Base-by-base conservation (phyloP, 805 yeast species). In the Yarrowia sp. region DNA sequence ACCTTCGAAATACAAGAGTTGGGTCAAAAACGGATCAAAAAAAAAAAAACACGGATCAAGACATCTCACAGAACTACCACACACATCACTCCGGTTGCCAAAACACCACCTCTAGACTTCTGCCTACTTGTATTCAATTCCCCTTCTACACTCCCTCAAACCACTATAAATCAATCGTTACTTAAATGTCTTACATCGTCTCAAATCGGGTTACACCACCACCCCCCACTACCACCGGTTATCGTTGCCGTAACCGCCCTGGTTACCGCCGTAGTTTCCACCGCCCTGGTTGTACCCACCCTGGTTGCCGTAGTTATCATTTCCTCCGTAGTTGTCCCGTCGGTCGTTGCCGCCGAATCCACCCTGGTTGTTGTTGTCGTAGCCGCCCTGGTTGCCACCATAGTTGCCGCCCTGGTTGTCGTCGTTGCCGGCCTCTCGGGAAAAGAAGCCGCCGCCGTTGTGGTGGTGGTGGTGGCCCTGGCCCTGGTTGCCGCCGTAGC, bases 391-490 rank as follows among this genome's bases (percentile, higher is more conserved):
- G 16, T 22, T 26, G 36, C 36, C 36, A 36, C 50, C 50, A 45
- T 16, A 45, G 45, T 42, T 42, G 45, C 10, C 10, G n/a, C n/a
- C 16, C 15, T 53, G 16, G 45, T 55, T 40, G 48, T 40, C 8
- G 22, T 55, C 48, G 61, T 41, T 8, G 22, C 40, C 65, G 32
- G 10, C 42, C 42, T 58, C 52, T 16, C 64, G 64, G 12, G 38
- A 32, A 50, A 58, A 58, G 42, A 58, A 58, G 42, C 65, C 65
- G 12, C 65, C 65, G 26, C 50, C 42, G 42, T 58, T 48, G 35
- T 15, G 45, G 16, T 56, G 41, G 15, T 55, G 66, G 43, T 32
- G 55, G 32, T 59, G 16, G 7, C 45, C 45, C 32, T 26, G 32
- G 32, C 32, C 32, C 32, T 26, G 32, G 32, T 8, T 46, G 9